Base-by-base conservation (phyloP, 129 eudicot genomes). In the Saposhnikovia divaricata region DNA sequence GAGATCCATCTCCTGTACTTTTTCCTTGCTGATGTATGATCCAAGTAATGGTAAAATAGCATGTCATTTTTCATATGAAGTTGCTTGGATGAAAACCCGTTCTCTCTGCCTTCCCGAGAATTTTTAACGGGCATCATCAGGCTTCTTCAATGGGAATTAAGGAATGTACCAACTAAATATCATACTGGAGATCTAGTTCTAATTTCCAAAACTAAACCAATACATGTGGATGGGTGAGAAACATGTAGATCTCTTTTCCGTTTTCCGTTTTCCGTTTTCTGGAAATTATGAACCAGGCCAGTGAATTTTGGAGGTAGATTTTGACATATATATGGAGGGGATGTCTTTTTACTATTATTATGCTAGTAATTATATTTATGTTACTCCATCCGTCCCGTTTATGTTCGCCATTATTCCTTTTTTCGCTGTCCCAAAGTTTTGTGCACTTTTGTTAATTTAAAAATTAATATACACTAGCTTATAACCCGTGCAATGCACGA, bases 1-100 rank as follows among this genome's bases (percentile, higher is more conserved):
- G 98, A 83, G 97, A 95, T 75, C 96, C 97, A 0, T 92, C 93
- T 77, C 98, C 97, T 77, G 81, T 90, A 80, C 91, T 95, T 42
- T 95, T 95, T 51, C 98, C 98, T 78, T 85, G 91, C 81, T 86
- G 81, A 82, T 50, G 66, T 73, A 44, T 44, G 37, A 73, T 23
- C 51, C 77, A 21, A n/a, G 19, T 25, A 43, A n/a, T 40, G 55
- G 37, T 23, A 55, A 73, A 73, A 53, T 16, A 73, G 19, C 77
- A n/a, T n/a, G 38, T 44, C 55, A 44, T 23, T 73, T 73, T 73
- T 44, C 73, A n/a, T 73, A 21, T 23, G 77, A 44, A 42, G 77
- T 21, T 40, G 28, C 38, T n/a, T 73, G 53, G 77, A 27, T 71
- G 75, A 13, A 19, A 71, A 6, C 45, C 44, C 4, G 23, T 70